These are phyloP conservation scores for Elongisporangium prolatum DNA, from an alignment of 352 stramenopile genomes.

Conservation along the genomic window DNA sequence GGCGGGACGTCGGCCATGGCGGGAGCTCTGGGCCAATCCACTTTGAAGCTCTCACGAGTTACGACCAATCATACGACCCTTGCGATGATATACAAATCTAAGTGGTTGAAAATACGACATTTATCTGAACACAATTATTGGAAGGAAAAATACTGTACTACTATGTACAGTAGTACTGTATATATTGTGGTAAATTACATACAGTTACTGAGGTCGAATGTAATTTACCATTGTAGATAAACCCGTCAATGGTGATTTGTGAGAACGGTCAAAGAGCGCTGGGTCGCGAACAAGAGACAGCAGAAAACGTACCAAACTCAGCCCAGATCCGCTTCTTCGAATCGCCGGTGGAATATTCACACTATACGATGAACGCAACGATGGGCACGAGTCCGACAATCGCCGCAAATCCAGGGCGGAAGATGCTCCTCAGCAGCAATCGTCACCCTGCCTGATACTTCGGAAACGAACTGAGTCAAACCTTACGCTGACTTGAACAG, in stretches of 20 bases:
- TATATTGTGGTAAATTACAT: no score
- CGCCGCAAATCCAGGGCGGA: conserved; percentile 31
- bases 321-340: conserved; percentile 30
- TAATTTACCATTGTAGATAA: background rate
- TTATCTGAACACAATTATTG: background rate
- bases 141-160: background rate
- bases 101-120: background rate
- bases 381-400: conserved; percentile 27
- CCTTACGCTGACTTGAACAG: conserved; percentile 22
- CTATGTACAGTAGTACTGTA: no score
- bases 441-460: no score
- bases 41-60: no score
- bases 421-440: conserved; percentile 18
- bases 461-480: background rate
- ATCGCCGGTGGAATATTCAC: conserved; percentile 30
- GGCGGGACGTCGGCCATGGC: conserved; percentile 21
- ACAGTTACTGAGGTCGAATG: no score
- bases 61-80: background rate
- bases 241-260: no score
- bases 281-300: background rate
- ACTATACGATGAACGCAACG: conserved; percentile 38
- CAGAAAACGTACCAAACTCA: conserved; percentile 21
- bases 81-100: no score
- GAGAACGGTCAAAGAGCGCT: background rate
- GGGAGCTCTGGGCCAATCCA: background rate